Evolutionary conservation across 2,329 filamentous ascomycete genomes (phyloP).

Genomic region (Sporothrix curviconia): DNA sequence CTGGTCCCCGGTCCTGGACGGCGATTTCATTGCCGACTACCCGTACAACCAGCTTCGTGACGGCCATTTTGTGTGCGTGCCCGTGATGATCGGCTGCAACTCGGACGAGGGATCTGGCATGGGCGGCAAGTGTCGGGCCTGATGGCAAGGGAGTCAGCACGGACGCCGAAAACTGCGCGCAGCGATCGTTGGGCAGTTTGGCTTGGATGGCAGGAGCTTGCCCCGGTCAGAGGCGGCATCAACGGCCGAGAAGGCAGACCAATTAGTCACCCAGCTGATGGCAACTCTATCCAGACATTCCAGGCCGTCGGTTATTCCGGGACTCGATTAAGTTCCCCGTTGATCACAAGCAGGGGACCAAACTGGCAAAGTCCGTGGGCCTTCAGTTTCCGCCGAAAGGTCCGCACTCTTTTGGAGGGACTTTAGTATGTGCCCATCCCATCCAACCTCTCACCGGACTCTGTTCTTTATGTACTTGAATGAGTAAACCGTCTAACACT

Average conservation of each 20-base stretch:
- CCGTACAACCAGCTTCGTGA: constrained; percentile 46
- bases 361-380: constrained; percentile 2
- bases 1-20: constrained; percentile 30
- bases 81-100: constrained; percentile 54
- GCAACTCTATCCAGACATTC: constrained; percentile 44
- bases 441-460: too few relatives aligned
- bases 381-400: constrained; percentile 15
- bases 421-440: too few relatives aligned
- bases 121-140: constrained; percentile 23
- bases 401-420: too few relatives aligned
- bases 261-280: constrained; percentile 31
- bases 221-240: neutral
- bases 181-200: neutral
- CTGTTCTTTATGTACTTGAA: neutral
- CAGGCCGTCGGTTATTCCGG: constrained; percentile 43
- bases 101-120: constrained; percentile 58
- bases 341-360: constrained; percentile 38
- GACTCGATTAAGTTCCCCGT: constrained; percentile 17
- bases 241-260: constrained; percentile 18
- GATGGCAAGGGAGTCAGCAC: constrained; percentile 45
- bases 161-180: constrained; percentile 43
- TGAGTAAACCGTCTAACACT: too few relatives aligned
- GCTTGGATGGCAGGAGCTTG: constrained; percentile 15
- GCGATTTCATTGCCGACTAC: constrained; percentile 36
- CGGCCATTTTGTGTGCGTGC: constrained; percentile 58